Evolutionary conservation across 331 rosid genomes (phyloP), one percentile per base, ranked within the genome.

Genomic region (Malus hybrid): DNA sequence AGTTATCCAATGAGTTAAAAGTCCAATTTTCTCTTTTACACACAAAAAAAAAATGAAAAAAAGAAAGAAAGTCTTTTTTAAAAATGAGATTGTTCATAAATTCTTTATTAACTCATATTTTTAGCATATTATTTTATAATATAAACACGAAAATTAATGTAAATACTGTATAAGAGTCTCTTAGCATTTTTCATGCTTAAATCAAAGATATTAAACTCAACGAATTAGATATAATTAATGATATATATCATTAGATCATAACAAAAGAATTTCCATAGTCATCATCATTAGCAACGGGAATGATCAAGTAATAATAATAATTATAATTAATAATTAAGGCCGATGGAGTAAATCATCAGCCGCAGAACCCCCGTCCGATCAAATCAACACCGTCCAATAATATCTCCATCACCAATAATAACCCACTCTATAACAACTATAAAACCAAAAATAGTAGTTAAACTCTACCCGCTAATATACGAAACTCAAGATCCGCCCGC

Each of bases 51-150:
- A 2, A 2, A 36, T 24, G 24, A 36, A 9, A 39, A 39, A 2
- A 39, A 9, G n/a, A 3, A 0, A 39, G 0, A 39, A 1, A 2
- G 0, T 0, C 4, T 9, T 39, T 9, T 39, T 39, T 0, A 9
- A 39, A 39, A 36, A 36, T 36, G 0, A 36, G 4, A 36, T 36
- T 36, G 3, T 8, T 36, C 44, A 36, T 36, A 8, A 36, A 36
- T 36, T 36, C 0, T 36, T 0, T 36, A 1, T 36, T 5, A 0
- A 1, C 1, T 36, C 3, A 36, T 36, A 36, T 36, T 36, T 39
- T 39, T 39, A 39, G 0, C 12, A 39, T 39, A 39, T 39, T 39
- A 39, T 39, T 39, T 39, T 39, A 39, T 39, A 39, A 39, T 39
- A 39, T 3, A 39, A 39, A 4, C 12, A 39, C 4, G 1, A 39